Evolutionary conservation across 352 stramenopile genomes (phyloP).

Genomic region (Phytopythium cucurbitacearum): DNA sequence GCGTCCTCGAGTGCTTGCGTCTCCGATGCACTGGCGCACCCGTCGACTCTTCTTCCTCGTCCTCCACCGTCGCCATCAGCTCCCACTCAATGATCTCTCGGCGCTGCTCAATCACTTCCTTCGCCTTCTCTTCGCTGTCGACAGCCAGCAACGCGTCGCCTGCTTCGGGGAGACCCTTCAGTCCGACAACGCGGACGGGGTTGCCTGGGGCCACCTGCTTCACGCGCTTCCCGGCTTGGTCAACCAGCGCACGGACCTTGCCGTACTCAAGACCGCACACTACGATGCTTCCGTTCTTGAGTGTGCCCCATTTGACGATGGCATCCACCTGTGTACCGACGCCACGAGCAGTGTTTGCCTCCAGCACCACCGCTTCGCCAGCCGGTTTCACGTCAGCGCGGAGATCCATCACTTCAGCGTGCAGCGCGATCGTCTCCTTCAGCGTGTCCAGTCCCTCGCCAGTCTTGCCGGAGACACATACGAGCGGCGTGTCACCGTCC

Average conservation of each 20-base stretch:
- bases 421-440: constrained; percentile 95
- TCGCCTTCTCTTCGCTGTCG: constrained; percentile 66
- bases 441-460: constrained; percentile 93
- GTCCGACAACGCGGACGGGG: constrained; percentile 87
- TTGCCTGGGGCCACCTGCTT: constrained; percentile 89
- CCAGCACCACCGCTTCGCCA: constrained; percentile 95
- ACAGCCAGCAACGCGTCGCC: constrained; percentile 76
- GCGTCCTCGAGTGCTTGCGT: constrained; percentile 46
- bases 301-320: constrained; percentile 96
- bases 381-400: constrained; percentile 85
- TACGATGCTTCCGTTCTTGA: constrained; percentile 93
- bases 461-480: constrained; percentile 96
- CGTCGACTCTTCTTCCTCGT: constrained; percentile 43
- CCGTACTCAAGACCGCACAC: constrained; percentile 94
- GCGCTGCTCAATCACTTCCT: constrained; percentile 71
- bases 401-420: constrained; percentile 96
- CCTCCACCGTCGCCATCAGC: constrained; percentile 53
- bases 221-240: constrained; percentile 72
- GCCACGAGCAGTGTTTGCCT: constrained; percentile 92
- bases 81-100: constrained; percentile 75
- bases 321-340: constrained; percentile 94
- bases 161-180: constrained; percentile 81
- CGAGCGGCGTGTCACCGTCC: constrained; percentile 91
- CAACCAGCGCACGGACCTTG: constrained; percentile 85
- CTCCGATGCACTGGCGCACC: constrained; percentile 21